phyloP scores from a whole-genome alignment of 495 filamentous ascomycete genomes.

The Zalerion maritima region DNA sequence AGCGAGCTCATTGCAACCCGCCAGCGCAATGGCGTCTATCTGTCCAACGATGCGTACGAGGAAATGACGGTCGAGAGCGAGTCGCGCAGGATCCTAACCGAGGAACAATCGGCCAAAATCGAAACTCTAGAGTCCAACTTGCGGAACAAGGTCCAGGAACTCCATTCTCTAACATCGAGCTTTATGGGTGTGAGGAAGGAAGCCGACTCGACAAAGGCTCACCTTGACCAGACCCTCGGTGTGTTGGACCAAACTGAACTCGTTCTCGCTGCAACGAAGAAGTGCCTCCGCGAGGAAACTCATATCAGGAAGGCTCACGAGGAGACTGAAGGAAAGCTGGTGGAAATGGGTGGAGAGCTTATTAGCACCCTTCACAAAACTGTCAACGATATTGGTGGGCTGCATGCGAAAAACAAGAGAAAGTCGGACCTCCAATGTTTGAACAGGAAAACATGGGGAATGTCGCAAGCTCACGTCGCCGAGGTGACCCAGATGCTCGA shows the following conservation, averaged over 20 bases:
- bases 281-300: conserved; percentile 66
- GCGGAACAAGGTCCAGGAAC: conserved; percentile 79
- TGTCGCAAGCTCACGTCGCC: conserved; percentile 58
- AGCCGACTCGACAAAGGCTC: conserved; percentile 54
- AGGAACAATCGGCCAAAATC: conserved; percentile 84
- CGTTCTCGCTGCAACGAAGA: conserved; percentile 58
- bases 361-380: conserved; percentile 60
- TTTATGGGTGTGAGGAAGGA: conserved; percentile 80
- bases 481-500: conserved; percentile 67
- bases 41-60: conserved; percentile 71
- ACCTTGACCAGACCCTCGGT: conserved; percentile 63
- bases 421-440: conserved; percentile 65
- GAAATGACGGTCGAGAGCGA: conserved; percentile 82
- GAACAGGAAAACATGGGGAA: conserved; percentile 66
- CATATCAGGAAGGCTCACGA: conserved; percentile 71
- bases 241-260: conserved; percentile 77
- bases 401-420: conserved; percentile 71
- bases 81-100: conserved; percentile 77
- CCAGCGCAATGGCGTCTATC: conserved; percentile 87
- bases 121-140: conserved; percentile 83
- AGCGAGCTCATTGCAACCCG: conserved; percentile 84
- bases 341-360: conserved; percentile 54
- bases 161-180: conserved; percentile 68
- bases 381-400: conserved; percentile 60
- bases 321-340: conserved; percentile 64